These are phyloP conservation scores for Hypoxylon lienhwacheense DNA, from an alignment of 495 filamentous ascomycete genomes.

Conservation along the genomic window DNA sequence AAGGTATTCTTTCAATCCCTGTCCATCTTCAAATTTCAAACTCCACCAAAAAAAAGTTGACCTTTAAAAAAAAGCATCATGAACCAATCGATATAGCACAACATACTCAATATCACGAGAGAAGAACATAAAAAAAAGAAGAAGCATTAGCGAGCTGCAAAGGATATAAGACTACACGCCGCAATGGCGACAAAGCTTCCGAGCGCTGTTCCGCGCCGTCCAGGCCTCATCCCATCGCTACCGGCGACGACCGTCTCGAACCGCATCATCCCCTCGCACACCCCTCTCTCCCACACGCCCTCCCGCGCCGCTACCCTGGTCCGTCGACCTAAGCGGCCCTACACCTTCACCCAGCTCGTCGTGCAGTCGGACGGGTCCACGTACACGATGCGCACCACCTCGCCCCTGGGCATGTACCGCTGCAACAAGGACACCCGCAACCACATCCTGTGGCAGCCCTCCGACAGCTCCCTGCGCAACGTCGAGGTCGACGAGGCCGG, in stretches of 20 bases:
- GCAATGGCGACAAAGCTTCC: constrained; percentile 35
- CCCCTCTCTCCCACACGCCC: constrained; percentile 40
- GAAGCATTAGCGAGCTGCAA: background rate
- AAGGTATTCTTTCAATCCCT: too few relatives aligned
- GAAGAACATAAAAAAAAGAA: too few relatives aligned
- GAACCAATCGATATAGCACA: background rate
- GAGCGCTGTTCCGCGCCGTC: constrained; percentile 33
- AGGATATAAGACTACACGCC: constrained; percentile 5
- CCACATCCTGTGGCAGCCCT: constrained; percentile 87
- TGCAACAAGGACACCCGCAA: constrained; percentile 84
- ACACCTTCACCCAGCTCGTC: constrained; percentile 94
- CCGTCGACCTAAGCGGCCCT: constrained; percentile 82
- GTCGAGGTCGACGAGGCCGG: constrained; percentile 96
- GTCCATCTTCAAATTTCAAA: constrained; percentile 17
- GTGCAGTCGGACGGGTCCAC: constrained; percentile 91
- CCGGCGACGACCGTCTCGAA: constrained; percentile 5
- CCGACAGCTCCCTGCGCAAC: constrained; percentile 71
- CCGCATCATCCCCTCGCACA: constrained; percentile 43
- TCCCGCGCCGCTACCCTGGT: constrained; percentile 86
- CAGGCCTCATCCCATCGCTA: constrained; percentile 29
- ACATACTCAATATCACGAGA: too few relatives aligned
- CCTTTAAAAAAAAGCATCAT: background rate
- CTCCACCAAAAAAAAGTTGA: constrained; percentile 15
- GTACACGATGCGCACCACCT: constrained; percentile 86
- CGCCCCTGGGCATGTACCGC: constrained; percentile 74